Base-by-base conservation (phyloP, 163 green algal genomes). In the Chlamydomonas reinhardtii region DNA sequence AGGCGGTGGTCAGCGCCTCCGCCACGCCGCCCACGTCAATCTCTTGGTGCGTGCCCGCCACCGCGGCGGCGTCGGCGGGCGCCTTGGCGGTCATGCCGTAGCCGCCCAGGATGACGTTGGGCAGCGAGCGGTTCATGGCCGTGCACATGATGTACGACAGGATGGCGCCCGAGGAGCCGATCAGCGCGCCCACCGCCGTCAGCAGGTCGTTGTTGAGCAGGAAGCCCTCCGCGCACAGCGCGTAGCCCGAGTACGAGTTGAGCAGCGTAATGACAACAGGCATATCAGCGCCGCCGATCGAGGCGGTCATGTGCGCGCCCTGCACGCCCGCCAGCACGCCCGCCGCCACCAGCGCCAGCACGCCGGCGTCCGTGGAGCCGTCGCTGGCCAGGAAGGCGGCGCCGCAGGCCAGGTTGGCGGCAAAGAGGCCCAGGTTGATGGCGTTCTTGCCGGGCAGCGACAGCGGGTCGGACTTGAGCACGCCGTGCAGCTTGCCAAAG, bases 111-210 rank as follows among this genome's bases (percentile, higher is more conserved):
- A 99, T 96, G 37, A 99, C 97, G 89, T 99, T 98, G 74, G 93
- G 79, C 73, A 99, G 91, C 32, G 88, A 95, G 76, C 97, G 91
- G 93, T 99, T 99, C 97, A 99, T 99, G 64, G 97, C 96, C 87
- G 96, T 96, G 97, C 97, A 99, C 97, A 99, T 99, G 92, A 99
- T 98, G 90, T 95, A 98, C 29, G 93, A 97, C 29, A 99, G 95
- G 81, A 99, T 99, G 82, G 96, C 95, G 9, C 97, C 97, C 29
- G 91, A 97, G 48, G 92, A 96, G 73, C 96, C 97, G 83, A 99
- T 98, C 35, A 99, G 93, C 39, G 85, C 85, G 34, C 82, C 88
- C 17, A 90, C 88, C 20, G 74, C 69, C 20, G 80, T 90, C 32
- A 92, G 74, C 76, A 99, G 91, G 90, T 98, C 93, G 89, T 98